phyloP scores from a whole-genome alignment of 345 rosid species.

The Syzygium aqueum region DNA sequence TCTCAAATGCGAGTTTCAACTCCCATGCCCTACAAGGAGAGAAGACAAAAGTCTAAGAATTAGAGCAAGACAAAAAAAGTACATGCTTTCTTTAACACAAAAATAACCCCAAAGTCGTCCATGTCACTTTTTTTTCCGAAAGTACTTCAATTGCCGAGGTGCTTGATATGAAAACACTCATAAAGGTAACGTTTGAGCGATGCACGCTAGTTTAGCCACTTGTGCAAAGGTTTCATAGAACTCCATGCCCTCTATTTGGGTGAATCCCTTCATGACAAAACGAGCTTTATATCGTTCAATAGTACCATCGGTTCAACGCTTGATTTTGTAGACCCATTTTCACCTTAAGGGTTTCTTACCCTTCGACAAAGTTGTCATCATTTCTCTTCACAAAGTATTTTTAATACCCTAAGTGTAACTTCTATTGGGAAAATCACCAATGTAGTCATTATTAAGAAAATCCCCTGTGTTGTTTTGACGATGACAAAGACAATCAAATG shows the following conservation, averaged over 20 bases:
- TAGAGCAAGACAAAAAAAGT: too few relatives aligned
- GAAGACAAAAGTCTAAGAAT: too few relatives aligned
- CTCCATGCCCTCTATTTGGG: neutral
- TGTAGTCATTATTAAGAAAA: too few relatives aligned
- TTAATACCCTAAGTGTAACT: too few relatives aligned
- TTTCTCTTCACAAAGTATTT: too few relatives aligned
- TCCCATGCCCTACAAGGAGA: too few relatives aligned
- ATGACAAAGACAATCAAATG: too few relatives aligned
- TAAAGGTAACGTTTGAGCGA: neutral
- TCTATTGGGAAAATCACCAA: too few relatives aligned
- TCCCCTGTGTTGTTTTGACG: too few relatives aligned
- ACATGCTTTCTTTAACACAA: neutral
- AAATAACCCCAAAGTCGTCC: neutral
- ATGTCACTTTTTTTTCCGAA: neutral
- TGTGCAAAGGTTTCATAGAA: neutral
- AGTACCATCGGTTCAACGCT: neutral
- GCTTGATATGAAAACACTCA: neutral
- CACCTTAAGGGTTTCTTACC: neutral
- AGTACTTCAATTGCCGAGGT: neutral
- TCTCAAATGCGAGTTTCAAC: too few relatives aligned
- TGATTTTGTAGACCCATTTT: neutral
- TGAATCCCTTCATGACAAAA: neutral
- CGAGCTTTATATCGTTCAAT: neutral
- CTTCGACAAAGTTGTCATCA: too few relatives aligned
- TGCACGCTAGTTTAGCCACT: neutral